Conservation (phyloP, 129 eudicot genomes). For the Flaveria trinervia region DNA sequence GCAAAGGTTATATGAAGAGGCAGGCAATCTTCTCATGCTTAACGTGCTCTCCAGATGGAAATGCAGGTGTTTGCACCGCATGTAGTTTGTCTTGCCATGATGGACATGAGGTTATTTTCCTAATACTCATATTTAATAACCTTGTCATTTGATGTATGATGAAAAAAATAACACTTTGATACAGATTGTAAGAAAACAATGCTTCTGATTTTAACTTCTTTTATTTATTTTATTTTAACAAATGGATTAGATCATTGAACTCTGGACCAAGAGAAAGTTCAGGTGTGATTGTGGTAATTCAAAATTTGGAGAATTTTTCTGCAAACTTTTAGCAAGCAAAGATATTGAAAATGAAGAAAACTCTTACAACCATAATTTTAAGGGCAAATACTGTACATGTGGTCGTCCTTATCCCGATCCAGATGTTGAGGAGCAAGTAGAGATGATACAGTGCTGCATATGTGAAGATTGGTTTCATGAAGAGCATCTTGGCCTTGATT, state of each 20-base stretch:
- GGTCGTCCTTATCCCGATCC: slow-evolving; percentile 96
- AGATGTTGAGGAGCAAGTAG: slow-evolving; percentile 75
- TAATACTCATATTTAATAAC: background rate
- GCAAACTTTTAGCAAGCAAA: slow-evolving; percentile 81
- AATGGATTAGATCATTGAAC: slow-evolving; percentile 64
- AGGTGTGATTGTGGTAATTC: slow-evolving; percentile 99
- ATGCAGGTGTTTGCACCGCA: slow-evolving; percentile 94
- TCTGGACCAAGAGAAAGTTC: slow-evolving; percentile 98
- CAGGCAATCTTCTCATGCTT: slow-evolving; percentile 97
- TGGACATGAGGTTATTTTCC: slow-evolving; percentile 77
- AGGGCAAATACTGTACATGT: slow-evolving; percentile 90
- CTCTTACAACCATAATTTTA: slow-evolving; percentile 83
- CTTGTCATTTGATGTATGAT: background rate
- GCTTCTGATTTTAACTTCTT: background rate
- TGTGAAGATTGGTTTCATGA: slow-evolving; percentile 99
- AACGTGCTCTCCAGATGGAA: slow-evolving; percentile 98
- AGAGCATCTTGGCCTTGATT: slow-evolving; percentile 79
- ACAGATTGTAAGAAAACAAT: slow-evolving; percentile 7
- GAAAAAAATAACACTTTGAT: background rate
- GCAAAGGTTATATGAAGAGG: slow-evolving; percentile 88
- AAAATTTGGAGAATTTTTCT: slow-evolving; percentile 76
- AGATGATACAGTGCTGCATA: slow-evolving; percentile 88
- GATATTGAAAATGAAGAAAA: slow-evolving; percentile 83
- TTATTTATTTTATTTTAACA: slow-evolving; percentile 12
- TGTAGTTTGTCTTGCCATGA: slow-evolving; percentile 94